A percentile compares a stretch with the other conserved stretches of the same genome.
phyloP scores from a whole-genome alignment of 192 early-diverging fungal genomes.

The Podila clonocystis region DNA sequence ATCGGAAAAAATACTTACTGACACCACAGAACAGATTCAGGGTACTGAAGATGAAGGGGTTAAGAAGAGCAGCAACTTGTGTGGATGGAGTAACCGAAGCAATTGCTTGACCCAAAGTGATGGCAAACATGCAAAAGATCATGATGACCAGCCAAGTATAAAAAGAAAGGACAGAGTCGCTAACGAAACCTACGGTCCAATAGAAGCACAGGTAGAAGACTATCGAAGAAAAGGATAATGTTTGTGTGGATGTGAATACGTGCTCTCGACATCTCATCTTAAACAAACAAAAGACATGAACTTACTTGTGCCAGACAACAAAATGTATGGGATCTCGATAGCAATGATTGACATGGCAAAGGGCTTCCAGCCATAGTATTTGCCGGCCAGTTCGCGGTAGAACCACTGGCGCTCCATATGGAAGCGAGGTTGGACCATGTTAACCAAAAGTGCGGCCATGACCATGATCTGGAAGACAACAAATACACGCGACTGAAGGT shows the following conservation, averaged over 20 bases:
- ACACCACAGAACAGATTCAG: conserved; percentile 79
- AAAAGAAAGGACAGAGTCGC: conserved; percentile 55
- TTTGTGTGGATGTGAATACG: no score
- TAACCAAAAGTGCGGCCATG: conserved; percentile 75
- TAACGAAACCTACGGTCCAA: conserved; percentile 75
- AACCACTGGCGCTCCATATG: conserved; percentile 74
- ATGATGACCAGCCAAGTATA: conserved; percentile 74
- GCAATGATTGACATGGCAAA: conserved; percentile 72
- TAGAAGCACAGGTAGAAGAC: conserved; percentile 78
- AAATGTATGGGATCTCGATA: conserved; percentile 77
- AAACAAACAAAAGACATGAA: no score
- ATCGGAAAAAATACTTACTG: conserved; percentile 12
- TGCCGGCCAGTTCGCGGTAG: conserved; percentile 72
- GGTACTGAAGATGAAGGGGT: conserved; percentile 74
- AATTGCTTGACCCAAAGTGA: conserved; percentile 77
- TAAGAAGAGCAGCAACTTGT: conserved; percentile 68
- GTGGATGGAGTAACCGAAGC: conserved; percentile 71
- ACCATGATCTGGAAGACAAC: conserved; percentile 76
- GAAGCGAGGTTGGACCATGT: conserved; percentile 73
- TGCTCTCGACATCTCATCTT: no score
- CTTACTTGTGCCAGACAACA: conserved; percentile 60
- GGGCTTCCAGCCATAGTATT: conserved; percentile 75
- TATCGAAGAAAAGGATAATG: no score
- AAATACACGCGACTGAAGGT: conserved; percentile 76
- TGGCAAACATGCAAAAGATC: conserved; percentile 70